These are phyloP conservation scores for Fusarium caatingaense DNA, from an alignment of 2,329 filamentous ascomycete species.

Conservation along the genomic window DNA sequence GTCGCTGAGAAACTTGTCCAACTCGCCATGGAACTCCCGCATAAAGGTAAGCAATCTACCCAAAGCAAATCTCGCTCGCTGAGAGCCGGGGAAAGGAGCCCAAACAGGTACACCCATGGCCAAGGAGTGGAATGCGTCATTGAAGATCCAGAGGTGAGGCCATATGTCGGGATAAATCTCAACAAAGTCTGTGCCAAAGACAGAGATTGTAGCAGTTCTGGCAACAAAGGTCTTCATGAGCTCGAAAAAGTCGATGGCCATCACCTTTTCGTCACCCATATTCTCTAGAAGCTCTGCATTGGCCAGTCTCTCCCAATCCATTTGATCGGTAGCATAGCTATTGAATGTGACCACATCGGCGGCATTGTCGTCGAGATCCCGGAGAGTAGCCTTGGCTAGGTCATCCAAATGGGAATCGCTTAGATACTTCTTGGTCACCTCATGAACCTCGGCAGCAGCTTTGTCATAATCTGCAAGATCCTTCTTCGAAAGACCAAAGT, in stretches of 20 bases:
- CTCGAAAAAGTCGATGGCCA: conserved; percentile 51
- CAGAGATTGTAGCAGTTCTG: conserved; percentile 49
- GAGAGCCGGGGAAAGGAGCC: conserved; percentile 50
- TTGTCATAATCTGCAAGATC: conserved; percentile 49
- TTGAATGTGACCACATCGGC: conserved; percentile 55
- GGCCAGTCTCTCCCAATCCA: conserved; percentile 53
- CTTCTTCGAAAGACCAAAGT: conserved; percentile 49
- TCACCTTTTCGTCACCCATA: conserved; percentile 38
- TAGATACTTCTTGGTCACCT: conserved; percentile 44
- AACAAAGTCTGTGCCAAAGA: conserved; percentile 57
- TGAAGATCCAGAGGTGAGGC: conserved; percentile 53
- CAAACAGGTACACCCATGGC: conserved; percentile 49
- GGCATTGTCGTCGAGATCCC: conserved; percentile 46
- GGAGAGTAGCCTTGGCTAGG: conserved; percentile 34
- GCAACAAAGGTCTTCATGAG: conserved; percentile 53
- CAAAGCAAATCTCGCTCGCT: conserved; percentile 48
- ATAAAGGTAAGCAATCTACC: conserved; percentile 46
- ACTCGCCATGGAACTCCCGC: conserved; percentile 51
- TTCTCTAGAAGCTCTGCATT: conserved; percentile 49
- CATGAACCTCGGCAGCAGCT: conserved; percentile 45
- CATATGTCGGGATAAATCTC: conserved; percentile 55
- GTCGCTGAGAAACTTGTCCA: conserved; percentile 51
- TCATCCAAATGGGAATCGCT: conserved; percentile 42
- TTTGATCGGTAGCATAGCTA: conserved; percentile 52
- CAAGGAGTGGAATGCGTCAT: conserved; percentile 50